Percentiles rank a stretch among this genome's conserved stretches.
Conservation (phyloP, 2,329 filamentous ascomycete genomes). For the Xylariaceae sp. region DNA sequence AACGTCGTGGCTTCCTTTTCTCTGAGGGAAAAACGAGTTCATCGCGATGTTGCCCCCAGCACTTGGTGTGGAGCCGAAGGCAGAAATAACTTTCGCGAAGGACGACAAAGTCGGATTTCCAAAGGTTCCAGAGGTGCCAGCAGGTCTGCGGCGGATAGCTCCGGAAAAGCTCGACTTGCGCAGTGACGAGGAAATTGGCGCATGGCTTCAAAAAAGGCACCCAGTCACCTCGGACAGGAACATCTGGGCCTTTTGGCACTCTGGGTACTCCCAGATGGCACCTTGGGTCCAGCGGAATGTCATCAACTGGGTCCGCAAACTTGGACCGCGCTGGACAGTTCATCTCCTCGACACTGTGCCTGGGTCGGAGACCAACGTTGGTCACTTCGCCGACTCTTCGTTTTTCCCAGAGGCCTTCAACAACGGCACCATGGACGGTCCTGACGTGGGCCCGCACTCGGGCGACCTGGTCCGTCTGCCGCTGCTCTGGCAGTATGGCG, state of each 20-base stretch:
- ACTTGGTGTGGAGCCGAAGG: conserved; percentile 6
- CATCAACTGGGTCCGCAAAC: conserved; percentile 30
- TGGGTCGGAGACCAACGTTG: conserved; percentile 27
- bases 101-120: conserved; percentile 5
- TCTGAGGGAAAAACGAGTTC: no score
- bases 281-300: conserved; percentile 29
- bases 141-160: conserved; percentile 16
- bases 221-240: conserved; percentile 31
- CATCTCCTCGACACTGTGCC: conserved; percentile 31
- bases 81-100: conserved; percentile 4
- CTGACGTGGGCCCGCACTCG: conserved; percentile 33
- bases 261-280: conserved; percentile 25
- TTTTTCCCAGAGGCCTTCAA: conserved; percentile 34
- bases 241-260: conserved; percentile 36
- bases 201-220: conserved; percentile 19
- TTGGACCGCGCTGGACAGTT: conserved; percentile 30
- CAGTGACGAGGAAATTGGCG: conserved; percentile 24
- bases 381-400: conserved; percentile 26
- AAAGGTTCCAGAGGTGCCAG: no score
- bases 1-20: no score
- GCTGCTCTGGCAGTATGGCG: conserved; percentile 32
- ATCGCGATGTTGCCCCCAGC: conserved; percentile 12
- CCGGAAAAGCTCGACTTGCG: conserved; percentile 20
- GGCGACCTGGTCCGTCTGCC: conserved; percentile 40
- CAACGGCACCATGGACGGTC: conserved; percentile 35